Evolutionary conservation across 108 stramenopile species (phyloP).

Genomic region (Skeletonema costatum): DNA sequence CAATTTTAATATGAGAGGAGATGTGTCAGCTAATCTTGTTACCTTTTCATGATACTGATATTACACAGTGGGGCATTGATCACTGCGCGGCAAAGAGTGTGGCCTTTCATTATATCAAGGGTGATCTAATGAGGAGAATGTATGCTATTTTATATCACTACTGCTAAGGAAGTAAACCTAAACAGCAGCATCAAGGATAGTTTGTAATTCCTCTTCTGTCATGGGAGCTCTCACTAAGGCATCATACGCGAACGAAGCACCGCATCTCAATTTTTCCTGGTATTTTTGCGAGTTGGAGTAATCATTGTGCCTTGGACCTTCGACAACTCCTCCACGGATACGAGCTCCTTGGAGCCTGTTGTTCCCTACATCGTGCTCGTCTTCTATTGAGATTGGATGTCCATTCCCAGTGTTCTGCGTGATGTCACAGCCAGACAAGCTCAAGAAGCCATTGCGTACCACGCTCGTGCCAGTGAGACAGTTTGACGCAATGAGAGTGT

Average conservation of each 20-base stretch:
- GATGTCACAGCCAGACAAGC: conserved; percentile 26
- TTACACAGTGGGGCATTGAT: conserved; percentile 74
- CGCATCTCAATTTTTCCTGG: not conserved
- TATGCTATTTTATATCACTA: conserved; percentile 76
- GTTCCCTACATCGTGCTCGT: conserved; percentile 22
- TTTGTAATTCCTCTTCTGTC: not conserved
- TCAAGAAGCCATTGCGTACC: conserved; percentile 28
- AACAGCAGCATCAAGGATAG: not conserved
- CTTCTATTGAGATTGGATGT: conserved; percentile 28
- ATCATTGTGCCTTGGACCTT: conserved; percentile 22
- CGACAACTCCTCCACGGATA: conserved; percentile 28
- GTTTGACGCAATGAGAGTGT: conserved; percentile 34
- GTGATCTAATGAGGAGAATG: conserved; percentile 69
- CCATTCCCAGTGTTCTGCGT: conserved; percentile 8
- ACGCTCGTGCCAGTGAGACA: conserved; percentile 30
- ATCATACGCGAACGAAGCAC: too few relatives aligned
- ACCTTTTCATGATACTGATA: not conserved
- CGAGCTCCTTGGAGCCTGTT: conserved; percentile 6
- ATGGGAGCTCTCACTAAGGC: not conserved
- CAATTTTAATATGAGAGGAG: too few relatives aligned
- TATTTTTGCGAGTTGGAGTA: conserved; percentile 3
- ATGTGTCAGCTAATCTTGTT: too few relatives aligned
- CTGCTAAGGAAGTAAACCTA: not conserved
- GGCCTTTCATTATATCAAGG: conserved; percentile 95
- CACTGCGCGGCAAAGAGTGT: conserved; percentile 89